Conservation (phyloP, 2,329 filamentous ascomycete genomes). For the Penicillium sclerotigenum region DNA sequence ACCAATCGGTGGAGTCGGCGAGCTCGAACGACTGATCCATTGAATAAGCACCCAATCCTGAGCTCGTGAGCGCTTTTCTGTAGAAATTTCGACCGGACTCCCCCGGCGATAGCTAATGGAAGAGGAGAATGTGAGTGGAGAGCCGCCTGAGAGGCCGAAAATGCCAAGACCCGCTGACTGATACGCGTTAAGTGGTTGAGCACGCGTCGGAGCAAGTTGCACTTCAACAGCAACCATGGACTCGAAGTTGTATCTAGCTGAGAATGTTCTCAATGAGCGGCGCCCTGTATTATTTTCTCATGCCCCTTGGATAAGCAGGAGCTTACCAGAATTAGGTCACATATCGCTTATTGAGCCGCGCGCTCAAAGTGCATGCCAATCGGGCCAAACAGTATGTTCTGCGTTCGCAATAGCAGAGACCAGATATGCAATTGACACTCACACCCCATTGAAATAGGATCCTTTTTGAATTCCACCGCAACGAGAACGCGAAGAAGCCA, state of each 20-base stretch:
- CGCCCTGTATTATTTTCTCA: slow-evolving; percentile 56
- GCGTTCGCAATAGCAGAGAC: background rate
- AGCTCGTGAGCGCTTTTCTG: background rate
- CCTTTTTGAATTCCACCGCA: slow-evolving; percentile 78
- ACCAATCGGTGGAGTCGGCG: slow-evolving; percentile 49
- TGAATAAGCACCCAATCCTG: background rate
- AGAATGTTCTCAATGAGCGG: slow-evolving; percentile 72
- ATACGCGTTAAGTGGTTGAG: slow-evolving; percentile 44
- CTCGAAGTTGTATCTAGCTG: slow-evolving; percentile 70
- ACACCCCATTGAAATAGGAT: slow-evolving; percentile 55
- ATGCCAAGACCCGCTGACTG: slow-evolving; percentile 42
- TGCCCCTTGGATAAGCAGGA: background rate
- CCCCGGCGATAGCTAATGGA: background rate
- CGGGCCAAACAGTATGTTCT: slow-evolving; percentile 77
- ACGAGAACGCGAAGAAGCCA: slow-evolving; percentile 71
- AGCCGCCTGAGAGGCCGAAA: slow-evolving; percentile 5
- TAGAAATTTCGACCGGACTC: background rate
- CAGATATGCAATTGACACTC: slow-evolving; percentile 6
- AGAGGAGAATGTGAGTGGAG: slow-evolving; percentile 11
- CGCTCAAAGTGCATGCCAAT: slow-evolving; percentile 79
- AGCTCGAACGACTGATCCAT: slow-evolving; percentile 41
- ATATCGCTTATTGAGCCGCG: slow-evolving; percentile 79
- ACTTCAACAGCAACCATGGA: slow-evolving; percentile 43
- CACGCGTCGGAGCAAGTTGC: slow-evolving; percentile 30
- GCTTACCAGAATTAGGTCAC: slow-evolving; percentile 61